Conservation (phyloP, 2,329 filamentous ascomycete genomes). For the Pseudocercospora fuligena region DNA sequence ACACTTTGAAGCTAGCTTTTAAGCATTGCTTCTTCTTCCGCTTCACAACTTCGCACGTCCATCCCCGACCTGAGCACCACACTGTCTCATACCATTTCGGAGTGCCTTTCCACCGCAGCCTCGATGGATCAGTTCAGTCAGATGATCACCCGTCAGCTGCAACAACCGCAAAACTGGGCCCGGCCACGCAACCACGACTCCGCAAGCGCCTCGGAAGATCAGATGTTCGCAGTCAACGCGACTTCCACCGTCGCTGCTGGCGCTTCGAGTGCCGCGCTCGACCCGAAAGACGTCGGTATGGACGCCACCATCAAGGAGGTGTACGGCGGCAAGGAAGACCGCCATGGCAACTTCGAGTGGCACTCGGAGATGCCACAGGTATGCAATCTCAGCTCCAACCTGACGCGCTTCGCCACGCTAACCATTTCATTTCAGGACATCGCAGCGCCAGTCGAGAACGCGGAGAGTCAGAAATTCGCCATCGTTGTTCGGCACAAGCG, state of each 20-base stretch:
- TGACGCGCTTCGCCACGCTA: not conserved
- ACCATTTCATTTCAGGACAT: constrained; percentile 47
- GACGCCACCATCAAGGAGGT: constrained; percentile 52
- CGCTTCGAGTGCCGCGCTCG: too few species aligned
- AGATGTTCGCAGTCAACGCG: too few species aligned
- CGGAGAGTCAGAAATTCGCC: constrained; percentile 65
- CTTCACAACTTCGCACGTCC: not conserved
- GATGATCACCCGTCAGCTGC: too few species aligned
- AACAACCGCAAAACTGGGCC: too few species aligned
- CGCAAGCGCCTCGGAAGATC: too few species aligned
- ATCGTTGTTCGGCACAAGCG: constrained; percentile 64
- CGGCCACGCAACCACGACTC: too few species aligned
- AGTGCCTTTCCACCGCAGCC: not conserved
- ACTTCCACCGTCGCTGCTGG: too few species aligned
- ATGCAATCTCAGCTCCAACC: not conserved
- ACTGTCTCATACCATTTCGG: too few species aligned
- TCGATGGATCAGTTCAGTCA: too few species aligned
- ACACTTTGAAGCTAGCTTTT: too few species aligned
- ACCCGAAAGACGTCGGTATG: constrained; percentile 40
- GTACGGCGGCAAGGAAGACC: constrained; percentile 43
- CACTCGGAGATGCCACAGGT: constrained; percentile 35
- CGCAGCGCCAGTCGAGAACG: constrained; percentile 63
- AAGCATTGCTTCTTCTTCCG: not conserved
- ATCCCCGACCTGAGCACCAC: not conserved
- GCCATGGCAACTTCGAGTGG: constrained; percentile 13